Conservation (phyloP, 176 grass and related monocot species). For the Pharus latifolius region DNA sequence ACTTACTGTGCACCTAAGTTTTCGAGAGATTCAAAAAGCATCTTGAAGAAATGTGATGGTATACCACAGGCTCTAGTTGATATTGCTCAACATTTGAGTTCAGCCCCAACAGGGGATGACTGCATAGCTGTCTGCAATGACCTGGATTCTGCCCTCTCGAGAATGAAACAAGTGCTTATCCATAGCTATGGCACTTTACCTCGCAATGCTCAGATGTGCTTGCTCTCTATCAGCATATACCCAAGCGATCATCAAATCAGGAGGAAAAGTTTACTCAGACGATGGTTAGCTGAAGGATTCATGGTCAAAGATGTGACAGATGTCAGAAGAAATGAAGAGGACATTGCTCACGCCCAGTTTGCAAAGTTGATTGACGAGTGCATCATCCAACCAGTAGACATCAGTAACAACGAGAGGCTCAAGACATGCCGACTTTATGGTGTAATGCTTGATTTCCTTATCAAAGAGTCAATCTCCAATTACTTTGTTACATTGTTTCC, state of each 20-base stretch:
- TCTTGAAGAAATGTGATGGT: constrained; percentile 23
- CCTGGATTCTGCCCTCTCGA: neutral
- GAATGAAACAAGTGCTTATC: constrained; percentile 8
- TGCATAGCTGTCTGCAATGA: neutral
- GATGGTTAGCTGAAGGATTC: constrained; percentile 34
- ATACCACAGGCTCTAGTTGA: constrained; percentile 25
- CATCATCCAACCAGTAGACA: neutral
- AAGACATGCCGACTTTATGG: constrained; percentile 19
- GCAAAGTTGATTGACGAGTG: neutral
- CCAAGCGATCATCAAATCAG: neutral
- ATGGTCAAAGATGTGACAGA: neutral
- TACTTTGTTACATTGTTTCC: neutral
- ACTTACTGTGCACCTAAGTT: too few relatives aligned
- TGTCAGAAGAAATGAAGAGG: neutral
- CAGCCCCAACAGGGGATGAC: constrained; percentile 5
- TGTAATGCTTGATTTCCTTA: constrained; percentile 25
- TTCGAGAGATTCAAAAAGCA: neutral
- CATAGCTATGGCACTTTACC: constrained; percentile 16
- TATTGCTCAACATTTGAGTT: constrained; percentile 10
- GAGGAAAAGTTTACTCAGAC: constrained; percentile 16
- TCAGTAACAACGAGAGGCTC: constrained; percentile 8
- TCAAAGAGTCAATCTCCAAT: neutral
- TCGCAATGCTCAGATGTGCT: neutral
- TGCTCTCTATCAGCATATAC: constrained; percentile 21
- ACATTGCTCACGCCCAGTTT: constrained; percentile 11